phyloP scores from a whole-genome alignment of 306 rosid species.

The Quercus berberidifolia region DNA sequence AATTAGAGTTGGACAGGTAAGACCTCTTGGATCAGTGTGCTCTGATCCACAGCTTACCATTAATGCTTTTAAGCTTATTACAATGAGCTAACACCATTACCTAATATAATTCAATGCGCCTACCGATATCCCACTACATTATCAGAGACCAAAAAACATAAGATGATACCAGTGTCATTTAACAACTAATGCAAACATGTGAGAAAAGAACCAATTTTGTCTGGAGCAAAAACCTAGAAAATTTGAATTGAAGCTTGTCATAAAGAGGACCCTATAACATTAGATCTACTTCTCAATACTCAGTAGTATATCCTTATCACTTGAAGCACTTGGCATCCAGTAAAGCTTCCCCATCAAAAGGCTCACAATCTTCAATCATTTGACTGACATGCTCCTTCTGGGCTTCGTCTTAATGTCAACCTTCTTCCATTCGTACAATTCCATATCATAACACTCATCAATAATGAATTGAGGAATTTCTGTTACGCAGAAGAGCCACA shows the following conservation, averaged over 20 bases:
- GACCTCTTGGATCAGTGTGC: too few species aligned
- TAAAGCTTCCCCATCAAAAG: conserved; percentile 76
- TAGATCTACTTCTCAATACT: background rate
- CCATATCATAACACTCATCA: conserved; percentile 93
- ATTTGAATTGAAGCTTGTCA: background rate
- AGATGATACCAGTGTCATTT: background rate
- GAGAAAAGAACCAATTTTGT: background rate
- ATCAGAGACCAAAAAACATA: background rate
- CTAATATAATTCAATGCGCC: background rate
- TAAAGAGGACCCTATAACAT: background rate
- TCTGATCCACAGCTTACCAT: too few species aligned
- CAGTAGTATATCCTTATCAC: conserved; percentile 25
- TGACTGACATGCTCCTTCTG: conserved; percentile 80
- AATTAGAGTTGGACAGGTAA: too few species aligned
- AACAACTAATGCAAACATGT: background rate
- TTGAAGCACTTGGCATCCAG: conserved; percentile 92
- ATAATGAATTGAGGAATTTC: conserved; percentile 72
- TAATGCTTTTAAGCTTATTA: background rate
- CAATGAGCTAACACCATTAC: background rate
- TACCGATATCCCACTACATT: background rate
- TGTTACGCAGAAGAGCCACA: conserved; percentile 89
- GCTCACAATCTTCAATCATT: conserved; percentile 84
- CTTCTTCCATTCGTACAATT: conserved; percentile 80
- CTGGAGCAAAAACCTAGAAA: background rate
- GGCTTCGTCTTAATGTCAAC: conserved; percentile 62